phyloP scores from a whole-genome alignment of 495 filamentous ascomycete genomes.

The Cenococcum geophilum region DNA sequence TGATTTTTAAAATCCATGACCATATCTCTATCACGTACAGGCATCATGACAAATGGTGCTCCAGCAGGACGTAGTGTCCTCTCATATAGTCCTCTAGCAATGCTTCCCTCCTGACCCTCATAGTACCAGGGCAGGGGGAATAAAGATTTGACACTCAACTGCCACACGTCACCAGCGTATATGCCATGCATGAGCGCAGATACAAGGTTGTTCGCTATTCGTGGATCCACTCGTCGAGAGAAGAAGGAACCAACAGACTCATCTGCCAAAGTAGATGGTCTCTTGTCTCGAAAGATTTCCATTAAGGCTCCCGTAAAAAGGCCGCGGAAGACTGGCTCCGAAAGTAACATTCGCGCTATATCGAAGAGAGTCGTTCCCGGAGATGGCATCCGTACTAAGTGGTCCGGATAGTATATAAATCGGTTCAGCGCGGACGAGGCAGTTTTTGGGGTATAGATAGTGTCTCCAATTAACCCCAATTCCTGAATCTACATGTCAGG shows the following conservation, averaged over 20 bases:
- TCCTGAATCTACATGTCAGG: slow-evolving; percentile 50
- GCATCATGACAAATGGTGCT: not conserved
- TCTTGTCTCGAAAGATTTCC: slow-evolving; percentile 50
- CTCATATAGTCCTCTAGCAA: slow-evolving; percentile 14
- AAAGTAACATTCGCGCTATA: not conserved
- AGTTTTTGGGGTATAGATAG: slow-evolving; percentile 51
- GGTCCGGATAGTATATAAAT: slow-evolving; percentile 92
- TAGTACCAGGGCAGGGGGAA: slow-evolving; percentile 48
- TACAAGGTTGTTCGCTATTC: slow-evolving; percentile 64
- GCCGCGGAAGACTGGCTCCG: slow-evolving; percentile 17
- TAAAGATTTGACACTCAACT: slow-evolving; percentile 64
- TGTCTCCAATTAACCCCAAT: slow-evolving; percentile 54
- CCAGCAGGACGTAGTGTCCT: slow-evolving; percentile 10
- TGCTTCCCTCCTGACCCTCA: slow-evolving; percentile 44
- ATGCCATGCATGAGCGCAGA: slow-evolving; percentile 85
- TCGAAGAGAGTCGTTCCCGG: not conserved
- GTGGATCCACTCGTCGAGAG: slow-evolving; percentile 47
- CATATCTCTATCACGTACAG: slow-evolving; percentile 1
- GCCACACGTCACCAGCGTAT: slow-evolving; percentile 84
- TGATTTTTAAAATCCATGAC: slow-evolving; percentile 25
- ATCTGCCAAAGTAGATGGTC: slow-evolving; percentile 44
- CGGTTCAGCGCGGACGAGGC: slow-evolving; percentile 54
- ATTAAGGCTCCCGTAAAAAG: slow-evolving; percentile 38
- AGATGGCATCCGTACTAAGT: slow-evolving; percentile 64
- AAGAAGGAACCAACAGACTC: slow-evolving; percentile 71